Conservation (phyloP, 352 stramenopile genomes). For the Sclerospora graminicola region DNA sequence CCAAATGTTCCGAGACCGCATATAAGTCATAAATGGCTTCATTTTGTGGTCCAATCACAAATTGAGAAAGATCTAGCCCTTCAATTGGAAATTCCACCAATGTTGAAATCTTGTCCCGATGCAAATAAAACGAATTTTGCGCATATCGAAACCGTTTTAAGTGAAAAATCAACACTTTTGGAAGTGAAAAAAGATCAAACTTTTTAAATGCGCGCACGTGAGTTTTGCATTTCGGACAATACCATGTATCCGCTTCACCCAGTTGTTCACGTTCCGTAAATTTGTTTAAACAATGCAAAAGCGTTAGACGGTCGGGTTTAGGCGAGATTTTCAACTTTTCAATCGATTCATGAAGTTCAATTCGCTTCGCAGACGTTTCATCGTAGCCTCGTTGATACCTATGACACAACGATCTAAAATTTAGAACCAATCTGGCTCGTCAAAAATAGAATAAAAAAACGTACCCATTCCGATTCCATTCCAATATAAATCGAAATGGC, state of each 20-base stretch:
- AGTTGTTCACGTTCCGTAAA: constrained; percentile 97
- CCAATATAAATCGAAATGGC: constrained; percentile 60
- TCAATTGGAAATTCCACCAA: constrained; percentile 93
- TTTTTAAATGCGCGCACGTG: constrained; percentile 97
- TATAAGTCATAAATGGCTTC: constrained; percentile 90
- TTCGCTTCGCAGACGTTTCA: constrained; percentile 59
- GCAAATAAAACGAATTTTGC: constrained; percentile 88
- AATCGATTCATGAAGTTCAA: constrained; percentile 75
- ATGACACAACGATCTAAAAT: no score
- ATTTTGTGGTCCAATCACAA: constrained; percentile 75
- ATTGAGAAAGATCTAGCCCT: constrained; percentile 86
- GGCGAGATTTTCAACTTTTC: constrained; percentile 63
- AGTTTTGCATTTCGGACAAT: constrained; percentile 95
- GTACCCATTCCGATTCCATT: constrained; percentile 73
- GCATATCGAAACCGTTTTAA: constrained; percentile 98
- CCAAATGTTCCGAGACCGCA: constrained; percentile 95
- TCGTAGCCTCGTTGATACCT: constrained; percentile 60
- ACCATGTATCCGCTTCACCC: constrained; percentile 96
- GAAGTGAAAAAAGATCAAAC: constrained; percentile 93
- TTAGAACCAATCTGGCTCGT: no score
- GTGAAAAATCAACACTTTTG: constrained; percentile 96
- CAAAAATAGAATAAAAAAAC: no score
- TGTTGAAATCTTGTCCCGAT: constrained; percentile 95
- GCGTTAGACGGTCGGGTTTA: constrained; percentile 30
- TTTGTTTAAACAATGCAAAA: constrained; percentile 91